phyloP scores from a whole-genome alignment of 345 rosid species.

The Salix suchowensis region DNA sequence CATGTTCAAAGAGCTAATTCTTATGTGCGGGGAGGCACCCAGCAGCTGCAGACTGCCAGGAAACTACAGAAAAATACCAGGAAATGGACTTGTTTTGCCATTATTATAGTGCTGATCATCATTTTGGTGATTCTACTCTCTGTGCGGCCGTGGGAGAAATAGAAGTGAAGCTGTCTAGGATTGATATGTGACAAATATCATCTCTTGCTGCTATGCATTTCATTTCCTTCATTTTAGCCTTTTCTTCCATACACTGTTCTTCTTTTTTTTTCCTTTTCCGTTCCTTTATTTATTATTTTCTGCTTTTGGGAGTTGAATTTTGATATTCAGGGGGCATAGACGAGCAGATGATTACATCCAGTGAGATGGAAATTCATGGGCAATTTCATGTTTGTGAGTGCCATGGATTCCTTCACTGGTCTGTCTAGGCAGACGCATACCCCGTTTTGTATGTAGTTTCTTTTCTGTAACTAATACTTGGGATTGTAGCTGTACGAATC shows the following conservation, averaged over 20 bases:
- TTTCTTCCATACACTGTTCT: background rate
- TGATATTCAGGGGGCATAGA: background rate
- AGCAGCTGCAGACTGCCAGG: conserved; percentile 54
- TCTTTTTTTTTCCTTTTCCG: background rate
- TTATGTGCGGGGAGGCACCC: conserved; percentile 54
- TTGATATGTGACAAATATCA: background rate
- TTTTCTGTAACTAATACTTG: conserved; percentile 1
- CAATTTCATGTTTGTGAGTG: background rate
- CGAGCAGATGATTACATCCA: background rate
- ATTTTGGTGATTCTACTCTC: conserved; percentile 50
- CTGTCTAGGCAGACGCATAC: background rate
- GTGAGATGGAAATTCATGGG: background rate
- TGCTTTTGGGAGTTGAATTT: background rate
- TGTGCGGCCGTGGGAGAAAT: conserved; percentile 56
- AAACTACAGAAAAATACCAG: conserved; percentile 63
- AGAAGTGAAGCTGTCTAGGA: background rate
- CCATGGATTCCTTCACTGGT: background rate
- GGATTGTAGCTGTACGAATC: background rate
- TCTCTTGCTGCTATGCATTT: background rate
- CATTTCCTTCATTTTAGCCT: background rate
- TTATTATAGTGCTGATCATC: conserved; percentile 57
- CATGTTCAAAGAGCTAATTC: conserved; percentile 74
- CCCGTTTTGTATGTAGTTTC: background rate
- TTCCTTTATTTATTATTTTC: background rate
- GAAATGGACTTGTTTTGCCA: conserved; percentile 74